These are phyloP conservation scores for Rosa chinensis DNA, from an alignment of 306 rosid genomes.

Conservation along the genomic window DNA sequence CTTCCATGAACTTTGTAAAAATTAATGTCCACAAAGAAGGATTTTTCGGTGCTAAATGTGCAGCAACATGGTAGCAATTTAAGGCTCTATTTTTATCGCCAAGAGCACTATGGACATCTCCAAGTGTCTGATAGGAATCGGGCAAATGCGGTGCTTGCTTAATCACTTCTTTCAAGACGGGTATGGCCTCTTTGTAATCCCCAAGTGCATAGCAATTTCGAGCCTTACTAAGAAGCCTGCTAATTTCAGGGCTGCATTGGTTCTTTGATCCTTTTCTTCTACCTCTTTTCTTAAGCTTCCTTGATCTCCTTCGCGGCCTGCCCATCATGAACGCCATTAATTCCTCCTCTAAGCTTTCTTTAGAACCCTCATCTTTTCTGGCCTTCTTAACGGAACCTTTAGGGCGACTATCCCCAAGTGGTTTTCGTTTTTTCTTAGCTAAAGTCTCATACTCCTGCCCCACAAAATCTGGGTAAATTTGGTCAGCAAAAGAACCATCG, in stretches of 20 bases:
- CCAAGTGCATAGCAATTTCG: slow-evolving; percentile 54
- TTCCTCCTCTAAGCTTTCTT: slow-evolving; percentile 51
- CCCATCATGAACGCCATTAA: slow-evolving; percentile 59
- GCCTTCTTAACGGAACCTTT: slow-evolving; percentile 53
- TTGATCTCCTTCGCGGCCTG: slow-evolving; percentile 55
- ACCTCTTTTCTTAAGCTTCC: slow-evolving; percentile 70
- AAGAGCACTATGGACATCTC: slow-evolving; percentile 54
- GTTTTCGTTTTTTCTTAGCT: slow-evolving; percentile 63
- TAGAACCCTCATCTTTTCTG: slow-evolving; percentile 50
- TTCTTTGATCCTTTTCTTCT: slow-evolving; percentile 82
- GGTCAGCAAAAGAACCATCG: slow-evolving; percentile 42
- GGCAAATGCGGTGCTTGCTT: slow-evolving; percentile 74
- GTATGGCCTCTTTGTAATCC: slow-evolving; percentile 62
- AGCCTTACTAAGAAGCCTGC: slow-evolving; percentile 67
- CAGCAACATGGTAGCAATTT: slow-evolving; percentile 76
- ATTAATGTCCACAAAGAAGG: slow-evolving; percentile 67
- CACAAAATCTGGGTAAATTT: slow-evolving; percentile 51
- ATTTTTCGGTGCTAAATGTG: slow-evolving; percentile 65
- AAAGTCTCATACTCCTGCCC: slow-evolving; percentile 71
- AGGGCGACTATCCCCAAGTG: slow-evolving; percentile 30
- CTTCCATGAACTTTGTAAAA: slow-evolving; percentile 67
- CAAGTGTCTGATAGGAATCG: slow-evolving; percentile 80
- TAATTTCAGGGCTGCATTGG: slow-evolving; percentile 52
- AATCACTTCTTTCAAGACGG: slow-evolving; percentile 61
- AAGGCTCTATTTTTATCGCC: slow-evolving; percentile 58